A percentile compares a stretch with the other conserved stretches of the same genome.
phyloP scores from a whole-genome alignment of 1,284 basidiomycete genomes.

The Singerocomus rubriflavus region DNA sequence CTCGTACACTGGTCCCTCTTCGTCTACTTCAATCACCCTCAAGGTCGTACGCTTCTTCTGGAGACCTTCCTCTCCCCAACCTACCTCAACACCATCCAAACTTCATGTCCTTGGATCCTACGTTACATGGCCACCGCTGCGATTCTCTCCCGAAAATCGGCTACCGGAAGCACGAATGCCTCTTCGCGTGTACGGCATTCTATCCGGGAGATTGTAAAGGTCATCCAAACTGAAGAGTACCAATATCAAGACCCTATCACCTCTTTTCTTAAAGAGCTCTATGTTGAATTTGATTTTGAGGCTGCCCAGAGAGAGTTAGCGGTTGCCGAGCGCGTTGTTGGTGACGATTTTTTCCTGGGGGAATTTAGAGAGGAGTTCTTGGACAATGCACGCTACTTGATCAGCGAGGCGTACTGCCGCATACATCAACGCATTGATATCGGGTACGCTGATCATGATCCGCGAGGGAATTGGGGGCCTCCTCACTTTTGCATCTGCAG shows the following conservation, averaged over 20 bases:
- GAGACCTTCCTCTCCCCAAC: conserved; percentile 95
- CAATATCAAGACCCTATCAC: conserved; percentile 95
- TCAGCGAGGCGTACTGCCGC: conserved; percentile 96
- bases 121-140: conserved; percentile 94
- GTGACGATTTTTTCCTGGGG: conserved; percentile 91
- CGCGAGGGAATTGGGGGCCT: not conserved
- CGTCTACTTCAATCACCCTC: conserved; percentile 96
- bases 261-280: conserved; percentile 89
- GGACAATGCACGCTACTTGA: conserved; percentile 92
- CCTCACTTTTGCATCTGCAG: conserved; percentile 36
- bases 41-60: conserved; percentile 89
- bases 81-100: conserved; percentile 98
- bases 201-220: conserved; percentile 84
- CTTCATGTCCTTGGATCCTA: conserved; percentile 91
- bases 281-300: conserved; percentile 90
- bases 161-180: conserved; percentile 47
- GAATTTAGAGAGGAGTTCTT: conserved; percentile 92
- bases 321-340: conserved; percentile 80
- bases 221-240: conserved; percentile 91
- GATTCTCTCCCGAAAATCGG: conserved; percentile 82
- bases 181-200: conserved; percentile 78
- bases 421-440: conserved; percentile 98
- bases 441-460: conserved; percentile 50
- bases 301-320: conserved; percentile 83
- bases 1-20: conserved; percentile 98